Conservation (phyloP, 1,284 basidiomycete species). For the Pseudozyma thailandica region DNA sequence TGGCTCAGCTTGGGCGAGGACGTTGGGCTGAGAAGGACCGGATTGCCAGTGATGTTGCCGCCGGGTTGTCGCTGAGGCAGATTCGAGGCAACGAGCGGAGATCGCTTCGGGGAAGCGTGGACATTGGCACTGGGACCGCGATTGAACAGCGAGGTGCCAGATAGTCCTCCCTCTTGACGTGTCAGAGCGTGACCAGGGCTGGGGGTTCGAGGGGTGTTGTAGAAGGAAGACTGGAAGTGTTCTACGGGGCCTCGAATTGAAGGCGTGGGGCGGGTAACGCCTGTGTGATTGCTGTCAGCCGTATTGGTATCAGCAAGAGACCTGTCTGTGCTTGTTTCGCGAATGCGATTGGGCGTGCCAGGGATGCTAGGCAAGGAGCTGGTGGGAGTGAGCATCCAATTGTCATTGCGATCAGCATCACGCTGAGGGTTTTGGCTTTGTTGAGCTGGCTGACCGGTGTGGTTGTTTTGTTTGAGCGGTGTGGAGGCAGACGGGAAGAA, state of each 20-base stretch:
- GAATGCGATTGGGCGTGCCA: slow-evolving; percentile 38
- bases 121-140: slow-evolving; percentile 27
- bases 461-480: slow-evolving; percentile 10
- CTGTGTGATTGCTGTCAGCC: neutral
- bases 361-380: slow-evolving; percentile 58
- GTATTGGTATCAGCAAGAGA: slow-evolving; percentile 1
- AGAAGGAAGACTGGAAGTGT: slow-evolving; percentile 25
- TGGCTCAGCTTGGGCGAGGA: slow-evolving; percentile 43
- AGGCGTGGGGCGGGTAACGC: slow-evolving; percentile 4
- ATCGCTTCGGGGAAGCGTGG: slow-evolving; percentile 43
- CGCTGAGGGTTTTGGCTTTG: neutral
- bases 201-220: slow-evolving; percentile 24
- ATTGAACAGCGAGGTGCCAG: slow-evolving; percentile 29
- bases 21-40: slow-evolving; percentile 24
- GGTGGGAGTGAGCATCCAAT: slow-evolving; percentile 57
- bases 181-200: slow-evolving; percentile 21
- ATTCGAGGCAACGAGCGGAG: slow-evolving; percentile 25
- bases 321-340: slow-evolving; percentile 29
- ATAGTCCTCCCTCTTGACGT: slow-evolving; percentile 12
- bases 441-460: neutral
- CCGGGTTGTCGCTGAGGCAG: slow-evolving; percentile 17
- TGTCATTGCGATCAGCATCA: slow-evolving; percentile 28
- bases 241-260: slow-evolving; percentile 32
- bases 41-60: slow-evolving; percentile 4
- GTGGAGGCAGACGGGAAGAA: slow-evolving; percentile 31